A percentile compares a stretch with the other conserved stretches of the same genome.
phyloP scores from a whole-genome alignment of 306 rosid genomes.

The Ziziphus jujuba region DNA sequence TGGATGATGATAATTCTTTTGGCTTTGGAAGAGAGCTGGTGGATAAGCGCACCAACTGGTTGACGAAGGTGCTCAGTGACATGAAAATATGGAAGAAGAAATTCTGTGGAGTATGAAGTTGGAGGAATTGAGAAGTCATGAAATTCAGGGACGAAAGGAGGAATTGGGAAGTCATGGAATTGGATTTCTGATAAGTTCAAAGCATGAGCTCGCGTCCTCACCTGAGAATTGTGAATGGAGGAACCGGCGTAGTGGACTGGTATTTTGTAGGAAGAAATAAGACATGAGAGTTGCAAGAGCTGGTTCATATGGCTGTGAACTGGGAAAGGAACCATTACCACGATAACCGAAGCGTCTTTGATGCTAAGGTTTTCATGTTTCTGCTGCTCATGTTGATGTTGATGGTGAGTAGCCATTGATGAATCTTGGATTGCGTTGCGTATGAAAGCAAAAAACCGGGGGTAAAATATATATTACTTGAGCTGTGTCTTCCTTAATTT shows the following conservation, averaged over 20 bases:
- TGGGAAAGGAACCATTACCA: slow-evolving; percentile 5
- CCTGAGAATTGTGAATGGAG: not conserved
- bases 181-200: not conserved
- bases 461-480: too few species aligned
- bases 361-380: not conserved
- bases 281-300: slow-evolving; percentile 1
- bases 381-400: not conserved
- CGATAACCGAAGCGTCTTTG: not conserved
- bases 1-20: slow-evolving; percentile 3
- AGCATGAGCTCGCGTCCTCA: not conserved
- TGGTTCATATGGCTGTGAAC: slow-evolving; percentile 12
- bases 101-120: not conserved
- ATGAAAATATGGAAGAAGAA: not conserved
- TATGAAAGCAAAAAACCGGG: too few species aligned
- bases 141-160: too few species aligned
- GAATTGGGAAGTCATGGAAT: slow-evolving; percentile 5
- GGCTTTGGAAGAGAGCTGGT: not conserved
- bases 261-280: slow-evolving; percentile 1
- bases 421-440: too few species aligned
- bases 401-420: not conserved
- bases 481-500: too few species aligned
- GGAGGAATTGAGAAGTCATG: slow-evolving; percentile 8
- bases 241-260: not conserved
- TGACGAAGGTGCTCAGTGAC: not conserved
- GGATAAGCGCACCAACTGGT: not conserved